Percentiles rank a stretch among this genome's conserved stretches.
Conservation (phyloP, 129 eudicot genomes). For the Glebionis coronaria region DNA sequence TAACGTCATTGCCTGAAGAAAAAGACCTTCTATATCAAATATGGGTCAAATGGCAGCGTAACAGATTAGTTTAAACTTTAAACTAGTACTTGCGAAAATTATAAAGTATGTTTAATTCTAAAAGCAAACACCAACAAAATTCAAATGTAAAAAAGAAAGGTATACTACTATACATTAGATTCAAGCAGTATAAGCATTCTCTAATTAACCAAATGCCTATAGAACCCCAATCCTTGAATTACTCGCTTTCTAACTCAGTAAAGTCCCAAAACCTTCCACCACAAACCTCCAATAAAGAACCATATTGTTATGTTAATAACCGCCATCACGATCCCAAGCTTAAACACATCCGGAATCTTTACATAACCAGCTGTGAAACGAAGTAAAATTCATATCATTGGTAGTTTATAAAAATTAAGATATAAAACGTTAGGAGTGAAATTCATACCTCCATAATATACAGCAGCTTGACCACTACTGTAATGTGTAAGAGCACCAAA, state of each 20-base stretch:
- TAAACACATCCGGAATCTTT: conserved; percentile 56
- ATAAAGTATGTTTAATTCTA: neutral
- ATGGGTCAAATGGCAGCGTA: no score
- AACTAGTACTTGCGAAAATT: no score
- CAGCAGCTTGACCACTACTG: conserved; percentile 92
- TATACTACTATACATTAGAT: conserved; percentile 18
- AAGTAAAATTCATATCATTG: neutral
- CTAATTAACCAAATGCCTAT: conserved; percentile 12
- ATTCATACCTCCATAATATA: conserved; percentile 76
- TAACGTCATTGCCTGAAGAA: no score
- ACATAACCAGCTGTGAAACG: conserved; percentile 67
- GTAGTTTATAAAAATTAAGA: neutral
- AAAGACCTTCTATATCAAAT: no score
- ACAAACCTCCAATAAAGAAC: conserved; percentile 50
- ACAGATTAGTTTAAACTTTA: no score
- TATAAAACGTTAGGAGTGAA: neutral
- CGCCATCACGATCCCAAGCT: conserved; percentile 55
- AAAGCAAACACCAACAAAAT: neutral
- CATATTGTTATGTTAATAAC: conserved; percentile 46
- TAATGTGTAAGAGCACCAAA: conserved; percentile 86
- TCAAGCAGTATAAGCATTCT: conserved; percentile 24
- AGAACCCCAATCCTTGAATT: neutral
- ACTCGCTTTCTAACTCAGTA: conserved; percentile 33
- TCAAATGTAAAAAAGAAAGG: neutral
- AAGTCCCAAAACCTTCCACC: conserved; percentile 77